Base-by-base conservation (phyloP, 495 filamentous ascomycete species). In the Hypoxylon trugodes region DNA sequence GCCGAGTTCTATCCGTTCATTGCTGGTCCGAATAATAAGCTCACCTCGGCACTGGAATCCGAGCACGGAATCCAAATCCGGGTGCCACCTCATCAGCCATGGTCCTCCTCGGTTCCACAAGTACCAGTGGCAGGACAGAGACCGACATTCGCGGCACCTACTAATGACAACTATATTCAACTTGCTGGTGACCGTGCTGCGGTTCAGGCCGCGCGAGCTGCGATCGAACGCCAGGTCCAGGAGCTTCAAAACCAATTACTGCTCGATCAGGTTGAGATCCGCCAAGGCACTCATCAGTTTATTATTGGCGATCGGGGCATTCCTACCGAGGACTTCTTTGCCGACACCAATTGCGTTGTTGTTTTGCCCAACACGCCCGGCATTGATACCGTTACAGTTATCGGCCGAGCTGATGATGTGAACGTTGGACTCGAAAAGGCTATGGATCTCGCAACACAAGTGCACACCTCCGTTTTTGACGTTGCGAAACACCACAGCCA, bases 1-100 rank as follows among this genome's bases (percentile, higher is more conserved):
- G 87, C 93, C 15, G 92, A 97, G 71, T 96, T 91, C 73, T 99
- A 92, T 76, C 96, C 94, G 10, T 98, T 98, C 79, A 90, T 99
- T 72, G 89, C 90, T 19, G 93, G 93, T 19, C 85, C 90, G 10
- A 85, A 93, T 69, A 90, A 92, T 69, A 77, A 79, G 26, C 78
- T 83, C 40, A 76, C 90, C 59, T 81, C 84, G 35, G 82, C 83
- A 32, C 81, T 96, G 32, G 90, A 97, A 73, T 72, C 77, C 22
- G 69, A 78, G 37, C 75, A 76, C 19, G 86, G 87, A 48, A 76
- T 95, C 13, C 87, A 89, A 70, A 78, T 97, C 28, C 84, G 90
- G 43, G 87, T 97, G 38, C 93, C 93, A 51, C 85, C 89, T 24
- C 89, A 93, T 68, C 86, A 91, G 67, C 88, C 84, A 16, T 93